A percentile compares a stretch with the other conserved stretches of the same genome.
Evolutionary conservation across 2,329 filamentous ascomycete species (phyloP).

Genomic region (Pyrenophora teres): DNA sequence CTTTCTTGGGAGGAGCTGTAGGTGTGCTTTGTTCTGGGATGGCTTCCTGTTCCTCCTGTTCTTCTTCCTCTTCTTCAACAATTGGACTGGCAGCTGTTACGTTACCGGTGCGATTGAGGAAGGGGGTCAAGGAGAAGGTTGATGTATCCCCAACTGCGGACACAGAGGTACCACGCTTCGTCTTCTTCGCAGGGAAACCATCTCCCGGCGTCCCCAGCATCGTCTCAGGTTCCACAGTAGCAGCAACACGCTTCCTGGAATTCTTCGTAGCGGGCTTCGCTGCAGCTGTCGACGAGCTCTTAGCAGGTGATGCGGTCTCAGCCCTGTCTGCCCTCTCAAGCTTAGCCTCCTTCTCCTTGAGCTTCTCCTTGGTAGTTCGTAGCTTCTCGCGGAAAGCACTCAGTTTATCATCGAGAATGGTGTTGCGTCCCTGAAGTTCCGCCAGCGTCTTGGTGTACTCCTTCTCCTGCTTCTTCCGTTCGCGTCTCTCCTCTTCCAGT

Average conservation of each 20-base stretch:
- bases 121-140: constrained; percentile 90
- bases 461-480: constrained; percentile 58
- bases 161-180: constrained; percentile 55
- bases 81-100: constrained; percentile 55
- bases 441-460: constrained; percentile 60
- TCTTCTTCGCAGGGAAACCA: constrained; percentile 53
- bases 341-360: constrained; percentile 67
- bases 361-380: constrained; percentile 69
- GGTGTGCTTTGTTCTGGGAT: constrained; percentile 35
- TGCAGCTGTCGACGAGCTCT: constrained; percentile 36
- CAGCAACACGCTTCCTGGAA: constrained; percentile 49
- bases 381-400: constrained; percentile 72
- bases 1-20: constrained; percentile 38
- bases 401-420: constrained; percentile 71
- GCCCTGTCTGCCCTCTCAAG: constrained; percentile 52
- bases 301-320: constrained; percentile 45
- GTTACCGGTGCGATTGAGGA: constrained; percentile 75
- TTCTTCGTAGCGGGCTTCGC: constrained; percentile 47
- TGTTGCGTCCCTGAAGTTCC: constrained; percentile 66
- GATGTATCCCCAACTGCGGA: constrained; percentile 81
- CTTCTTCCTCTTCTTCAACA: constrained; percentile 34
- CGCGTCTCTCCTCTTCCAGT: constrained; percentile 57
- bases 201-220: constrained; percentile 57
- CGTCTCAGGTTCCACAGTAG: constrained; percentile 54
- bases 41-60: constrained; percentile 32